Percentiles rank a stretch among this genome's conserved stretches.
Evolutionary conservation across 1,284 basidiomycete species (phyloP).

Genomic region (Fomes fomentarius): DNA sequence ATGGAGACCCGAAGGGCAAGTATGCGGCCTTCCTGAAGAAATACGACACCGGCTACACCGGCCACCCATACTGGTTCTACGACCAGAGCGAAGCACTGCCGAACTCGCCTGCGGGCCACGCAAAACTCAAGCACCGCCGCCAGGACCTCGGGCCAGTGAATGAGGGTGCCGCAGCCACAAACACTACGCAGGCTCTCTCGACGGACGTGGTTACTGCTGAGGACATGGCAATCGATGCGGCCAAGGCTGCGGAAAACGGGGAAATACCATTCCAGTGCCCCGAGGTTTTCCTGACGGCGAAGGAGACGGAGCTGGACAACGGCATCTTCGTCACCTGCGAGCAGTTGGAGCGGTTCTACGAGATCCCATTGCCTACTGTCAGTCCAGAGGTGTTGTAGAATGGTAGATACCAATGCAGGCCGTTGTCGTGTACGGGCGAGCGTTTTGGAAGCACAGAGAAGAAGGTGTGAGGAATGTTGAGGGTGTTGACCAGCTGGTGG

Average conservation of each 20-base stretch:
- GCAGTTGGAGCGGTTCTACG: constrained; percentile 46
- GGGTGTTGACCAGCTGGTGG: no score
- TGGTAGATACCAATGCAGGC: background rate
- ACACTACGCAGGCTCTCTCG: background rate
- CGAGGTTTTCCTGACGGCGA: constrained; percentile 38
- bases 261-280: constrained; percentile 46
- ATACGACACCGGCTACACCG: constrained; percentile 41
- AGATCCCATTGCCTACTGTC: constrained; percentile 5
- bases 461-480: background rate
- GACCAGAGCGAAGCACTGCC: constrained; percentile 43
- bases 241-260: background rate
- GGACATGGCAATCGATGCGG: constrained; percentile 4
- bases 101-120: constrained; percentile 32
- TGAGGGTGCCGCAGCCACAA: background rate
- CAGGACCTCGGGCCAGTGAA: constrained; percentile 5
- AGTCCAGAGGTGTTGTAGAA: background rate
- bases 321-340: constrained; percentile 52
- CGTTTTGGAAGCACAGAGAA: background rate
- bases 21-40: constrained; percentile 53
- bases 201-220: background rate
- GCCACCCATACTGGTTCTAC: constrained; percentile 54
- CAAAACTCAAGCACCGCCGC: constrained; percentile 19
- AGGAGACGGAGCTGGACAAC: constrained; percentile 50
- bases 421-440: background rate
- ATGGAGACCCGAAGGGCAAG: constrained; percentile 57